Evolutionary conservation across 805 yeast species (phyloP).

Genomic region (Ogataea populi-albae): DNA sequence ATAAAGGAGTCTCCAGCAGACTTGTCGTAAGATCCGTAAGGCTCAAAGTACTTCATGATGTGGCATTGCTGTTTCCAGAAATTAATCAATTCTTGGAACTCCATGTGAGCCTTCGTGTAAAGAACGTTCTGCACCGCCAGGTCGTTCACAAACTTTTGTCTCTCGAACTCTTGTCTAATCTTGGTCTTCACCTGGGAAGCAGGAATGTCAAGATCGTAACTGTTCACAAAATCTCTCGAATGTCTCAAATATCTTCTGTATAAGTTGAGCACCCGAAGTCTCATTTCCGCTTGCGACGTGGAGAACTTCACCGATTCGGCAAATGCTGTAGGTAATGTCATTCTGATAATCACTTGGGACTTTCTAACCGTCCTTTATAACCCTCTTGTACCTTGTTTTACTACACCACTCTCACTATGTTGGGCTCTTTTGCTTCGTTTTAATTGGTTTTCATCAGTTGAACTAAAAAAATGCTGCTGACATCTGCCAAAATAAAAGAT

Average conservation of each 20-base stretch:
- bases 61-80: slow-evolving; percentile 91
- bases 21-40: slow-evolving; percentile 53
- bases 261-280: slow-evolving; percentile 59
- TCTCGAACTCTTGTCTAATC: slow-evolving; percentile 86
- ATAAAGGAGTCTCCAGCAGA: slow-evolving; percentile 62
- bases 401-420: too few relatives aligned
- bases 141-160: slow-evolving; percentile 71
- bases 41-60: slow-evolving; percentile 77
- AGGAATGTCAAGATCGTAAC: slow-evolving; percentile 74
- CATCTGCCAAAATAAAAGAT: slow-evolving; percentile 10
- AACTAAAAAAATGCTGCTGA: slow-evolving; percentile 5
- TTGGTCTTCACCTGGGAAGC: slow-evolving; percentile 76
- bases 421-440: too few relatives aligned
- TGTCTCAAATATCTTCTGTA: slow-evolving; percentile 72
- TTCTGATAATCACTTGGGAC: too few relatives aligned
- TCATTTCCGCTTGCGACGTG: slow-evolving; percentile 57
- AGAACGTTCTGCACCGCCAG: slow-evolving; percentile 64
- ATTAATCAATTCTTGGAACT: slow-evolving; percentile 81
- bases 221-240: slow-evolving; percentile 48
- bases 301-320: slow-evolving; percentile 78
- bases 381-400: too few relatives aligned
- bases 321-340: slow-evolving; percentile 76
- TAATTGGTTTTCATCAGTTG: too few relatives aligned
- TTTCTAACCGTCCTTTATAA: too few relatives aligned
- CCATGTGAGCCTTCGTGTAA: slow-evolving; percentile 84